Percentiles rank a stretch among this genome's conserved stretches.
Conservation (phyloP, 108 stramenopile genomes). For the Nannochloropsis salina region DNA sequence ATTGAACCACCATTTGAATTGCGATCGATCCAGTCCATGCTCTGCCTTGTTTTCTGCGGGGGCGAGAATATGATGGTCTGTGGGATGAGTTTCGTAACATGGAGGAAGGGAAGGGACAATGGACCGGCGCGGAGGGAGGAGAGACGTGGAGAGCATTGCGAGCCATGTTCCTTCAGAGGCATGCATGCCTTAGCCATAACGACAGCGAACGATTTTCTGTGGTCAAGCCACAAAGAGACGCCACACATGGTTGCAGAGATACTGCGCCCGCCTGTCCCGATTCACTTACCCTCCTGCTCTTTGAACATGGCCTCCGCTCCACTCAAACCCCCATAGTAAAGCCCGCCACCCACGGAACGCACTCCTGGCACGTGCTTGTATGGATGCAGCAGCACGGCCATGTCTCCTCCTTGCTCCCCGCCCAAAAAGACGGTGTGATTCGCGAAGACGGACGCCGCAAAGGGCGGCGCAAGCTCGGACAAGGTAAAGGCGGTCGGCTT, state of each 20-base stretch:
- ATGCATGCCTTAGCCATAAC: too few relatives aligned
- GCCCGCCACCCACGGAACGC: not conserved
- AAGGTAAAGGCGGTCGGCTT: not conserved
- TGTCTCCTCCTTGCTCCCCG: constrained; percentile 7
- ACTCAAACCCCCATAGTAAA: not conserved
- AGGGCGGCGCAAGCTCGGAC: not conserved
- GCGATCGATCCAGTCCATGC: not conserved
- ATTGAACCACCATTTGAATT: not conserved
- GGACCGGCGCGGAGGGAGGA: not conserved
- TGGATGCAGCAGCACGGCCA: not conserved
- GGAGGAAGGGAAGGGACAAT: not conserved
- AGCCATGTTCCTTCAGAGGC: not conserved
- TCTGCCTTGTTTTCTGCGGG: not conserved
- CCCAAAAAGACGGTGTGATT: constrained; percentile 12
- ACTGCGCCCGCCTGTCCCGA: too few relatives aligned
- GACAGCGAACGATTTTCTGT: too few relatives aligned
- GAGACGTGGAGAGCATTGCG: not conserved
- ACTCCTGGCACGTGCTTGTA: not conserved
- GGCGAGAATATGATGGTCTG: not conserved
- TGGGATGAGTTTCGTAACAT: not conserved
- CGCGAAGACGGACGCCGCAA: not conserved
- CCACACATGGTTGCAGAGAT: too few relatives aligned
- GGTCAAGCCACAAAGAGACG: too few relatives aligned
- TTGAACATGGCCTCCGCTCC: not conserved
- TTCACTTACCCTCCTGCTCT: not conserved